Evolutionary conservation across 2,329 filamentous ascomycete species (phyloP).

Genomic region (Metarhizium rileyi): DNA sequence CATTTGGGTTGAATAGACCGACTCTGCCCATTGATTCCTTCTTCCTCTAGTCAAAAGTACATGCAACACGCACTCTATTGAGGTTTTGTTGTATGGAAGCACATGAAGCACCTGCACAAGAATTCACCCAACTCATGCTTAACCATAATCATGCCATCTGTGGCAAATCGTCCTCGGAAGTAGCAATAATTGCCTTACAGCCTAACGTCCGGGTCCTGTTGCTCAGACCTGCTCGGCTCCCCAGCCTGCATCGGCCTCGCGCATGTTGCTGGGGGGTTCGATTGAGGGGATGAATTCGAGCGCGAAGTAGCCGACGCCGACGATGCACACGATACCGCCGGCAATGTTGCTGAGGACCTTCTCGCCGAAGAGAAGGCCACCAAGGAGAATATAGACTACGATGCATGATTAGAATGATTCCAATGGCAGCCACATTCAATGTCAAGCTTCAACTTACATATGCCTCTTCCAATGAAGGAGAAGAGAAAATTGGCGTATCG

Average conservation of each 20-base stretch:
- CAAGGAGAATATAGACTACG: conserved; percentile 91
- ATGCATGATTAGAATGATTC: conserved; percentile 2
- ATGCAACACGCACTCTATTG: background rate
- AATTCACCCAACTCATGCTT: background rate
- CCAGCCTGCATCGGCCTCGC: conserved; percentile 65
- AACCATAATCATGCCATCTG: background rate
- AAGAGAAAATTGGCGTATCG: conserved; percentile 97
- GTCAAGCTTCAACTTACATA: conserved; percentile 55
- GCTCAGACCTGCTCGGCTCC: conserved; percentile 65
- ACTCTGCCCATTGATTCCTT: background rate
- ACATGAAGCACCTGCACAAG: background rate
- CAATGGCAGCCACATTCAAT: background rate
- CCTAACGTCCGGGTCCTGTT: background rate
- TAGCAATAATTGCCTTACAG: background rate
- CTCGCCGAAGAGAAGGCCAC: conserved; percentile 68
- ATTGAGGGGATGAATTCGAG: conserved; percentile 72
- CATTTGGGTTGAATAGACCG: background rate
- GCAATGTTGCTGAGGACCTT: conserved; percentile 61
- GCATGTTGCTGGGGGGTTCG: conserved; percentile 74
- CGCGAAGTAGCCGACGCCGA: conserved; percentile 68
- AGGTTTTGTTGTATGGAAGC: background rate
- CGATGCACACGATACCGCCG: conserved; percentile 65
- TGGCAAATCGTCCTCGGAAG: background rate
- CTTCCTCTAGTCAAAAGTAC: background rate
- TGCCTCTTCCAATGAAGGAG: conserved; percentile 88